Evolutionary conservation across 169 alveolate genomes (phyloP).

Genomic region (Eimeria brunetti): DNA sequence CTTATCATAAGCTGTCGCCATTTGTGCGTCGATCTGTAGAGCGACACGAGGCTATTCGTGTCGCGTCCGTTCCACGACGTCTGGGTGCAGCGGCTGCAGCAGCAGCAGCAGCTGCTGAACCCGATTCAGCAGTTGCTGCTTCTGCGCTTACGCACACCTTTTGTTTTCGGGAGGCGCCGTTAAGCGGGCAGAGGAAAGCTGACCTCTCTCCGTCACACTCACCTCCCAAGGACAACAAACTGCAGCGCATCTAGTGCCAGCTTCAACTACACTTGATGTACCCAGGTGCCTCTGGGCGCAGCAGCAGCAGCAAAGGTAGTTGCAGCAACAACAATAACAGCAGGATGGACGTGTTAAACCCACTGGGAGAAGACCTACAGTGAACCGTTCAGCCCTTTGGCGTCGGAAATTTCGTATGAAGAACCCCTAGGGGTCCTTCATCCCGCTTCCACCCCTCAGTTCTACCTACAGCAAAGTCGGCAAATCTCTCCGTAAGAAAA

Average conservation of each 20-base stretch:
- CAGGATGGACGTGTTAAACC: too few relatives aligned
- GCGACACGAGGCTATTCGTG: slow-evolving; percentile 68
- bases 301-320: not conserved
- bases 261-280: too few relatives aligned
- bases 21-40: slow-evolving; percentile 64
- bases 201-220: not conserved
- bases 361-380: not conserved
- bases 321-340: not conserved
- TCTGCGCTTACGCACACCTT: not conserved
- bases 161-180: slow-evolving; percentile 38
- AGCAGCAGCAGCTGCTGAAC: not conserved
- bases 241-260: too few relatives aligned
- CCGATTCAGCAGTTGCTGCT: slow-evolving; percentile 6
- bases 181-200: slow-evolving; percentile 38
- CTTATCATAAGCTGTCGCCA: not conserved
- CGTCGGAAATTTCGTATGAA: too few relatives aligned
- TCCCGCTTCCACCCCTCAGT: not conserved
- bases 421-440: not conserved
- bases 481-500: not conserved
- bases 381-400: not conserved
- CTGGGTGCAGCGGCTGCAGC: slow-evolving; percentile 11
- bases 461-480: not conserved
- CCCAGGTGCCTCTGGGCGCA: not conserved
- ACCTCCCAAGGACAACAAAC: not conserved
- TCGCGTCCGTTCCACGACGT: slow-evolving; percentile 68